phyloP scores from a whole-genome alignment of 1,284 basidiomycete genomes.

The Ceratobasidium sp. region DNA sequence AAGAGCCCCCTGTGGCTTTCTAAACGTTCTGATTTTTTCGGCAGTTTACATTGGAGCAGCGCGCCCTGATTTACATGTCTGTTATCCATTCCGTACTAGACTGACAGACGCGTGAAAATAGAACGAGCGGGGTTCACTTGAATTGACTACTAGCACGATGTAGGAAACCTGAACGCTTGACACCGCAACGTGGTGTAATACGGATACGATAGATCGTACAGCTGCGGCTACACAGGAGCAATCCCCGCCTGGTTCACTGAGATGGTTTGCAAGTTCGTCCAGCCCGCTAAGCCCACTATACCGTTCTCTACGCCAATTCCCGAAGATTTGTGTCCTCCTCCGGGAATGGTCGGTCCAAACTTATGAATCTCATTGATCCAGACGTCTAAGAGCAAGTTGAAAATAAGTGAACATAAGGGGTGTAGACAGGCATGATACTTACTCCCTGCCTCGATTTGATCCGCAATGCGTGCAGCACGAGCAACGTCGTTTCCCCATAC shows the following conservation, averaged over 20 bases:
- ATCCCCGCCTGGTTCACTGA: constrained; percentile 35
- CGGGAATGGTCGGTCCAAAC: constrained; percentile 34
- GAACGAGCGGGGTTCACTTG: too few relatives aligned
- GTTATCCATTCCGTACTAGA: too few relatives aligned
- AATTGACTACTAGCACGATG: too few relatives aligned
- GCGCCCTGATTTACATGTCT: too few relatives aligned
- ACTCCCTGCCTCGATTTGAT: constrained; percentile 31
- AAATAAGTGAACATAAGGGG: background rate
- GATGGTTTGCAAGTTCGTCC: constrained; percentile 36
- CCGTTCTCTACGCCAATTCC: constrained; percentile 42
- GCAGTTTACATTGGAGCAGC: too few relatives aligned
- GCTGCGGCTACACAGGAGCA: background rate
- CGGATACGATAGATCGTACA: too few relatives aligned
- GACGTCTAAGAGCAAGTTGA: constrained; percentile 6
- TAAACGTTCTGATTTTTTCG: too few relatives aligned
- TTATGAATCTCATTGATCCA: constrained; percentile 44
- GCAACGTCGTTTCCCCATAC: constrained; percentile 22
- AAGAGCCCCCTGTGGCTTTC: too few relatives aligned
- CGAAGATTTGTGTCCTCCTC: constrained; percentile 34
- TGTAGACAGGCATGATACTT: background rate
- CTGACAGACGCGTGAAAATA: too few relatives aligned
- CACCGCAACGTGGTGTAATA: too few relatives aligned
- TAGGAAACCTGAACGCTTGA: too few relatives aligned
- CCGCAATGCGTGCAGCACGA: constrained; percentile 12
- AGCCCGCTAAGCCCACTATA: constrained; percentile 15